A percentile compares a stretch with the other conserved stretches of the same genome.
phyloP scores from a whole-genome alignment of 257 asterid species.

The Nicotiana obtusifolia region DNA sequence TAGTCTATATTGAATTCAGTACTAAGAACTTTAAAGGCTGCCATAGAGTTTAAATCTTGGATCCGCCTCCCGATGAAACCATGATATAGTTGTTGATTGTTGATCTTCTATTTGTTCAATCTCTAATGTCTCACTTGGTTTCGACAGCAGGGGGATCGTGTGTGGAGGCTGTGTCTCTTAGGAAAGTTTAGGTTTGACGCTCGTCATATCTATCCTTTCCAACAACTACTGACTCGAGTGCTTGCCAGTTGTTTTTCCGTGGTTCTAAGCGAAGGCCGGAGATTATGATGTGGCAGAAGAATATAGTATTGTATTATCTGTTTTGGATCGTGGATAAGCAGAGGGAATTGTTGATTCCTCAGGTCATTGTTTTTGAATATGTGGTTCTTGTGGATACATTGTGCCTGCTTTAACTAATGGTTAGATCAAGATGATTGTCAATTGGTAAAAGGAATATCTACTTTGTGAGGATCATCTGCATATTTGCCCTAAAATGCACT shows the following conservation, averaged over 20 bases:
- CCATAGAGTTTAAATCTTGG: too few relatives aligned
- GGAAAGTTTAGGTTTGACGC: not conserved
- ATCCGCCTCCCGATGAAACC: too few relatives aligned
- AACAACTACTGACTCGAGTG: not conserved
- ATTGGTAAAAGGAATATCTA: not conserved
- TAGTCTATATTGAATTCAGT: too few relatives aligned
- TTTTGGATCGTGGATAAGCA: not conserved
- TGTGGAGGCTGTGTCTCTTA: slow-evolving; percentile 76
- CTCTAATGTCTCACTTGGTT: not conserved
- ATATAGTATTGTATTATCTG: slow-evolving; percentile 3
- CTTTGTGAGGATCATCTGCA: not conserved
- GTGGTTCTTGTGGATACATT: not conserved
- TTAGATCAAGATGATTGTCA: not conserved
- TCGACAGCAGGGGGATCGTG: slow-evolving; percentile 52
- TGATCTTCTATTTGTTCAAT: not conserved
- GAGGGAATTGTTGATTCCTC: slow-evolving; percentile 55
- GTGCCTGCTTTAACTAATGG: not conserved
- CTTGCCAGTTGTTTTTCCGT: not conserved
- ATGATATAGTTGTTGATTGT: not conserved
- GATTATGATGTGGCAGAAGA: not conserved
- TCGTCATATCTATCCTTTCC: not conserved
- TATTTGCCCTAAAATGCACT: not conserved
- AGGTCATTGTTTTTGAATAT: not conserved
- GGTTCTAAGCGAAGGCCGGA: not conserved
- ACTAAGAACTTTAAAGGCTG: too few relatives aligned